A percentile compares a stretch with the other conserved stretches of the same genome.
These are phyloP conservation scores for Neonectria sp. DNA, from an alignment of 2,329 filamentous ascomycete species.

Conservation along the genomic window DNA sequence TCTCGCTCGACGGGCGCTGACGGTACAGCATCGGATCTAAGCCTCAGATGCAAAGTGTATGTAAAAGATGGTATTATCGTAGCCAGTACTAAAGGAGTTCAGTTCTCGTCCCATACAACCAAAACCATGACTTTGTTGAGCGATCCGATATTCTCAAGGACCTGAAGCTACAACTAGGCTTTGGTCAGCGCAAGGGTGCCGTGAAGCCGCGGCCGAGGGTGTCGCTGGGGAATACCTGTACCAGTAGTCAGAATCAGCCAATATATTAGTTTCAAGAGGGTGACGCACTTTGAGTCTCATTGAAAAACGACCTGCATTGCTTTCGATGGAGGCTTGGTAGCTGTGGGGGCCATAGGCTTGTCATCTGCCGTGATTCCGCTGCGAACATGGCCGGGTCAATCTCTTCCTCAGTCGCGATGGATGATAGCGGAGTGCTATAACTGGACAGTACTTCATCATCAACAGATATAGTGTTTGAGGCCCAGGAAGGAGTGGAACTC, in stretches of 20 bases:
- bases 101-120: too few species aligned
- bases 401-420: neutral
- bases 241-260: neutral
- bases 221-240: neutral
- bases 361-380: neutral
- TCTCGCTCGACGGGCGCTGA: too few species aligned
- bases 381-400: neutral
- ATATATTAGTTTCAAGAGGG: neutral
- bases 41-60: too few species aligned
- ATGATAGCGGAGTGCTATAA: constrained; percentile 1
- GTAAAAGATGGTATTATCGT: too few species aligned
- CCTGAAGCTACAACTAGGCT: too few species aligned
- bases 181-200: too few species aligned
- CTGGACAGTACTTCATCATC: neutral
- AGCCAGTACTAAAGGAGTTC: too few species aligned
- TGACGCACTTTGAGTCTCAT: neutral
- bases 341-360: neutral
- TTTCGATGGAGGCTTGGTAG: neutral
- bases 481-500: neutral
- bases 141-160: too few species aligned
- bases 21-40: too few species aligned
- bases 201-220: too few species aligned
- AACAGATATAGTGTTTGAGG: neutral
- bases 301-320: neutral
- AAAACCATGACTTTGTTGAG: too few species aligned